Percentiles rank a stretch among this genome's conserved stretches.
These are phyloP conservation scores for Backusella australiensis DNA, from an alignment of 192 early-diverging fungal genomes.

Conservation along the genomic window DNA sequence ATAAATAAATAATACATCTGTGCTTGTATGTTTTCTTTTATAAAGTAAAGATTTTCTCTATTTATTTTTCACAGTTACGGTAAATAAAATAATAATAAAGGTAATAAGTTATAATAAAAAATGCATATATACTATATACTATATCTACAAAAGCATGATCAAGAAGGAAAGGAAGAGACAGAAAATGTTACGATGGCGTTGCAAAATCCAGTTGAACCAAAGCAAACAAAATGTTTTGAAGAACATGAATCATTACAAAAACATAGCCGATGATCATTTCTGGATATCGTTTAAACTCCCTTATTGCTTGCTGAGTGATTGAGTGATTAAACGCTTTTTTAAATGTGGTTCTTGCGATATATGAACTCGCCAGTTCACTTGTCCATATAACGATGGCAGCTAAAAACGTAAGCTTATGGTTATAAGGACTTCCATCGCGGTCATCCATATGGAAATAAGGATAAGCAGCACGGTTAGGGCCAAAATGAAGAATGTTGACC, in stretches of 20 bases:
- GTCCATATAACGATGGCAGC: conserved; percentile 64
- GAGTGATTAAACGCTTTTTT: conserved; percentile 52
- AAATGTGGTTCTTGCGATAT: conserved; percentile 62
- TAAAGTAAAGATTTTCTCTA: neutral
- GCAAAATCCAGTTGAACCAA: conserved; percentile 57
- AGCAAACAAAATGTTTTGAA: conserved; percentile 70
- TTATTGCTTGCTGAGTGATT: conserved; percentile 61
- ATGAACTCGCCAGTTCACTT: conserved; percentile 62
- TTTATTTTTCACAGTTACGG: neutral
- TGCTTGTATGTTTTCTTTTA: neutral
- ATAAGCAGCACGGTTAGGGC: conserved; percentile 65
- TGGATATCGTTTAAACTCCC: conserved; percentile 66
- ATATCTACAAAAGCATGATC: neutral
- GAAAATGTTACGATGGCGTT: neutral
- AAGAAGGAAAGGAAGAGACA: neutral
- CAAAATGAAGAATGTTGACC: conserved; percentile 68
- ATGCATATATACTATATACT: neutral
- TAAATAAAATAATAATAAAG: neutral
- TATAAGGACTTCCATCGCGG: conserved; percentile 40
- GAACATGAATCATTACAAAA: conserved; percentile 67
- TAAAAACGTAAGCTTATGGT: conserved; percentile 54
- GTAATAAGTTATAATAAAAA: neutral
- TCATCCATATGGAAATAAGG: conserved; percentile 71
- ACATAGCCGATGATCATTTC: conserved; percentile 65
- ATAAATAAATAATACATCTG: neutral